phyloP scores from a whole-genome alignment of 1,139 yeast species.

The Chernovozyma sophiae-reginae region DNA sequence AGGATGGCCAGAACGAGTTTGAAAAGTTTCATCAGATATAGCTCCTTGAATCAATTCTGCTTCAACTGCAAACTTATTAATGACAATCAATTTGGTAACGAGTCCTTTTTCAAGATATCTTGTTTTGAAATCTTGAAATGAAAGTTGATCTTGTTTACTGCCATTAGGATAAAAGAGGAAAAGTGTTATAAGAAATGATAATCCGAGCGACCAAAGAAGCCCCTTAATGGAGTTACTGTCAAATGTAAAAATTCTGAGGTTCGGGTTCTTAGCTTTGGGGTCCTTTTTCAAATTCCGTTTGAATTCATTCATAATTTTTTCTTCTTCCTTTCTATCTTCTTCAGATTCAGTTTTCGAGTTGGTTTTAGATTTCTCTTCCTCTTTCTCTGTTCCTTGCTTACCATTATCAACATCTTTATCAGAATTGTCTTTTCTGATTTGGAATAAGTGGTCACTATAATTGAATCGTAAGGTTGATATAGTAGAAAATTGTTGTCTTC shows the following conservation, averaged over 20 bases:
- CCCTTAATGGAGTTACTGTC: conserved; percentile 13
- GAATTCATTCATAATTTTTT: conserved; percentile 21
- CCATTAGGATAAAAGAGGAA: conserved; percentile 13
- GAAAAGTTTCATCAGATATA: conserved; percentile 36
- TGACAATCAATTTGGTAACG: conserved; percentile 70
- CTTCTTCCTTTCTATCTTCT: conserved; percentile 9
- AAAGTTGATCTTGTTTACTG: conserved; percentile 43
- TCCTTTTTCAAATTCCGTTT: conserved; percentile 33
- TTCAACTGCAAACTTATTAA: conserved; percentile 75
- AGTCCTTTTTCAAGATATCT: conserved; percentile 80
- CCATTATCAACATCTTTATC: conserved; percentile 7
- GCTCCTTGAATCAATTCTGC: conserved; percentile 66
- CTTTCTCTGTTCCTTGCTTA: too few species aligned
- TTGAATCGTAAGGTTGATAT: not conserved
- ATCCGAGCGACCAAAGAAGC: conserved; percentile 10
- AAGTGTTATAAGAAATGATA: conserved; percentile 10
- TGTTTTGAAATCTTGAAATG: conserved; percentile 88
- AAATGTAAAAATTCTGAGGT: conserved; percentile 29
- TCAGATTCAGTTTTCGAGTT: not conserved
- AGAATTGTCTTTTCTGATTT: conserved; percentile 6
- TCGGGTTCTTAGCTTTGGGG: conserved; percentile 27
- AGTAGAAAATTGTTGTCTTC: not conserved
- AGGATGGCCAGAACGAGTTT: conserved; percentile 33
- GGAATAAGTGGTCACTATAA: not conserved
- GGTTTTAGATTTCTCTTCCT: not conserved